Conservation (phyloP, 306 rosid genomes). For the Inga laurina region DNA sequence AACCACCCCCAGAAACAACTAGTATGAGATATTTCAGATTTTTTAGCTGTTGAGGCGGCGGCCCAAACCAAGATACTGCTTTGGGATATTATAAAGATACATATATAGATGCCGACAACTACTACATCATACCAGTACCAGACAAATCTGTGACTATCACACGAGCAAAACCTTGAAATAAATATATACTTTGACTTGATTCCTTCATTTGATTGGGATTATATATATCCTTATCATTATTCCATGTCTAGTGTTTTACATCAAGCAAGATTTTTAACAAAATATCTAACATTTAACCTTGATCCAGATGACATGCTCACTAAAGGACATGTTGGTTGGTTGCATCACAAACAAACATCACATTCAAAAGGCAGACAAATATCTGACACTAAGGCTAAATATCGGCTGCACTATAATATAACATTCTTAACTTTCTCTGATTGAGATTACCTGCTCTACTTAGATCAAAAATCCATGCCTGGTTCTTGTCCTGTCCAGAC, state of each 20-base stretch:
- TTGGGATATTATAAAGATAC: conserved; percentile 14
- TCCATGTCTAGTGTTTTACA: conserved; percentile 11
- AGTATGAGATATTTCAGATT: conserved; percentile 13
- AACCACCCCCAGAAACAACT: neutral
- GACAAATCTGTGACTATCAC: conserved; percentile 42
- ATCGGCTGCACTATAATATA: neutral
- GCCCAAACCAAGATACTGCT: conserved; percentile 24
- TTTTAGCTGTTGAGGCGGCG: neutral
- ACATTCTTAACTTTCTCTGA: neutral
- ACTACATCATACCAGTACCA: conserved; percentile 12
- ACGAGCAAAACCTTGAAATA: conserved; percentile 7
- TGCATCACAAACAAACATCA: neutral
- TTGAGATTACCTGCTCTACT: neutral
- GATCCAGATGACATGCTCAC: neutral
- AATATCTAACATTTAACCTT: conserved; percentile 16
- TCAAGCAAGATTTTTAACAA: neutral
- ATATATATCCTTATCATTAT: conserved; percentile 19
- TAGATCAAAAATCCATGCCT: neutral
- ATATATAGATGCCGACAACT: neutral
- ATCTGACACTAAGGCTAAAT: neutral
- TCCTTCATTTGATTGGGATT: conserved; percentile 33
- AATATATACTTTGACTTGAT: conserved; percentile 28
- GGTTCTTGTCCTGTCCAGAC: neutral
- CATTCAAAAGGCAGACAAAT: neutral
- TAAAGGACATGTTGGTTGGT: neutral